These are phyloP conservation scores for Lodderomyces margitis DNA, from an alignment of 1,139 yeast species.

Conservation along the genomic window DNA sequence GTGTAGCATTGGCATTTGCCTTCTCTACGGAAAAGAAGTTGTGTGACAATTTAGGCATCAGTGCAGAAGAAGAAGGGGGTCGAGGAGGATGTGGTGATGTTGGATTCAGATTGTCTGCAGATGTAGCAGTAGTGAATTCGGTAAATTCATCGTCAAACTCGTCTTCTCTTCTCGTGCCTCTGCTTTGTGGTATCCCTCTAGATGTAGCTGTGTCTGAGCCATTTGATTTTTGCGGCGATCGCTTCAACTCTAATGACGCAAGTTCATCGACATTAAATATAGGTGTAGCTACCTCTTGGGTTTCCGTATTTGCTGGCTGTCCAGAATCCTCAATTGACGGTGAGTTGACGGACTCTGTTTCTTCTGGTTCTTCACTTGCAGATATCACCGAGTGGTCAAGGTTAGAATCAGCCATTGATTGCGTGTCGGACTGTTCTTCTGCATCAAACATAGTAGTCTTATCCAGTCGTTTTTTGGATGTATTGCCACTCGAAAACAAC, in stretches of 20 bases:
- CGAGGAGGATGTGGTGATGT: slow-evolving; percentile 6
- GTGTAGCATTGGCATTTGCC: slow-evolving; percentile 4
- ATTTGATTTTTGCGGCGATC: background rate
- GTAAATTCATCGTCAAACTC: slow-evolving; percentile 18
- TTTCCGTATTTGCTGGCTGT: background rate
- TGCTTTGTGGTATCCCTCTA: background rate
- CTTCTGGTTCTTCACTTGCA: background rate
- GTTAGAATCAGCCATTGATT: slow-evolving; percentile 1
- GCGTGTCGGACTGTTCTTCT: slow-evolving; percentile 1
- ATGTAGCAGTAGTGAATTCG: slow-evolving; percentile 19
- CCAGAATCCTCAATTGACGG: background rate
- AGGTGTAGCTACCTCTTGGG: background rate
- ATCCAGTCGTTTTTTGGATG: background rate
- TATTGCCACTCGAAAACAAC: background rate
- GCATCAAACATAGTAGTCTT: slow-evolving; percentile 4
- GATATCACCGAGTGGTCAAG: background rate
- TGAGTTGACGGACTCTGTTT: background rate
- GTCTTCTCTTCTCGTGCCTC: slow-evolving; percentile 3
- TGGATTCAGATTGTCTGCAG: slow-evolving; percentile 3
- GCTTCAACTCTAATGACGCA: background rate
- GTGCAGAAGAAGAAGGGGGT: too few relatives aligned
- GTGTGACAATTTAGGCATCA: slow-evolving; percentile 8
- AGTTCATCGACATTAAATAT: background rate
- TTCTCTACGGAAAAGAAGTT: slow-evolving; percentile 13
- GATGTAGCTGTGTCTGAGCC: background rate